Conservation (phyloP, 2,329 filamentous ascomycete genomes). For the Calycina herbarum region DNA sequence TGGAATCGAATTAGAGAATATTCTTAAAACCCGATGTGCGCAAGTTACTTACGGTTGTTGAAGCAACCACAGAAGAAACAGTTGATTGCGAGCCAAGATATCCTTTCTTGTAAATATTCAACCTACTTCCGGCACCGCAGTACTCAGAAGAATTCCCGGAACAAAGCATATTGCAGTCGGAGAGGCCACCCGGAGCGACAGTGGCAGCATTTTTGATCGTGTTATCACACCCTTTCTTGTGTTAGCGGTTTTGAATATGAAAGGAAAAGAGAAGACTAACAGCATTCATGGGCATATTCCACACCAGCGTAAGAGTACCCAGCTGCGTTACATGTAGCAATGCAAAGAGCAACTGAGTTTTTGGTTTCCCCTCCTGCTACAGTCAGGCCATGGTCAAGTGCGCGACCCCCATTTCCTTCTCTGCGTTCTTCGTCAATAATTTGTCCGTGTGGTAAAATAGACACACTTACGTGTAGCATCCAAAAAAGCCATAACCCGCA, state of each 20-base stretch:
- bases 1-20: not conserved
- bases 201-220: conserved; percentile 20
- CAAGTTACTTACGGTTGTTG: conserved; percentile 17
- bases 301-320: conserved; percentile 45
- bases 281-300: conserved; percentile 49
- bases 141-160: conserved; percentile 31
- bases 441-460: not conserved
- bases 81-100: conserved; percentile 12
- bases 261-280: conserved; percentile 17
- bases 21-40: not conserved
- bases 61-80: conserved; percentile 15
- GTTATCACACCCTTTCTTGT: conserved; percentile 20
- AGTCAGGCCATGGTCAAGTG: conserved; percentile 20
- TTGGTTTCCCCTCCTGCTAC: conserved; percentile 24
- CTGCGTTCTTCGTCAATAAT: conserved; percentile 13
- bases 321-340: conserved; percentile 24
- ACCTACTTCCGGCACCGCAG: conserved; percentile 29
- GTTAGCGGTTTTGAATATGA: not conserved
- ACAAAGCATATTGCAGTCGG: conserved; percentile 34
- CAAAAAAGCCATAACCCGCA: conserved; percentile 20
- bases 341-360: conserved; percentile 28
- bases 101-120: conserved; percentile 28
- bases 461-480: conserved; percentile 29
- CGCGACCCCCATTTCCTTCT: conserved; percentile 25
- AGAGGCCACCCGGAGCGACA: conserved; percentile 26